Base-by-base conservation (phyloP, 2,329 filamentous ascomycete species). In the Didymella glomerata region DNA sequence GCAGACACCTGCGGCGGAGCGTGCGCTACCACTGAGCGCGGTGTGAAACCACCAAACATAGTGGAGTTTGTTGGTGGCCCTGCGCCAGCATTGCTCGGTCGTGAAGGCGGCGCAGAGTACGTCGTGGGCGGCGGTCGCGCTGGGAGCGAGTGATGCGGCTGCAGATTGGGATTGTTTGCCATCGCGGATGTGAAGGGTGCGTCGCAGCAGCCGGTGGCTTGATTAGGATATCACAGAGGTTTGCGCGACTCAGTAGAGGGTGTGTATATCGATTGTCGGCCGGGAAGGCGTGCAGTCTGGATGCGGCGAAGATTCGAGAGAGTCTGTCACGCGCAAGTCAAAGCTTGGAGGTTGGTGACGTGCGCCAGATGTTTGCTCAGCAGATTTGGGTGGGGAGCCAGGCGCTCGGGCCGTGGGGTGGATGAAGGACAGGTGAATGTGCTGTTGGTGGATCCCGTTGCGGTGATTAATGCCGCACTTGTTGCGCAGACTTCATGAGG, bases 81-180 rank as follows among this genome's bases (percentile, higher is more conserved):
- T 20, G 62, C 61, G 67, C 73, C 65, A 40, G 60, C 52, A 49
- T 63, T 68, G 64, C 64, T 68, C 45, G 75, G 72, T 34, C 80
- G 75, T 27, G 86, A 82, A 51, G 88, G 86, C 44, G 91, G 90
- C 62, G 91, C 91, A 68, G 79, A 77, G 62, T 77, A 77, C 53
- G 75, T 76, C 52, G 75, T 76, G 51, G 88, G 85, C 41, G 91
- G 91, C 62, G 91, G 92, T 68, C 90, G 89, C 63, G 91, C 88
- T 66, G 92, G 92, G 38, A 96, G 89, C 68, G 90, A 91, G 72
- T 76, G 85, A 80, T 70, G 80, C 40, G 79, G 76, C 69, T 73
- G 77, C 68, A 76, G 62, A 32, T 68, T 66, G 14, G 55, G 40
- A 45, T 66, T 62, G 60, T 51, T 63, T 40, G 62, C 63, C 60